Conservation (phyloP, 495 filamentous ascomycete genomes). For the Penicillium argentinense region DNA sequence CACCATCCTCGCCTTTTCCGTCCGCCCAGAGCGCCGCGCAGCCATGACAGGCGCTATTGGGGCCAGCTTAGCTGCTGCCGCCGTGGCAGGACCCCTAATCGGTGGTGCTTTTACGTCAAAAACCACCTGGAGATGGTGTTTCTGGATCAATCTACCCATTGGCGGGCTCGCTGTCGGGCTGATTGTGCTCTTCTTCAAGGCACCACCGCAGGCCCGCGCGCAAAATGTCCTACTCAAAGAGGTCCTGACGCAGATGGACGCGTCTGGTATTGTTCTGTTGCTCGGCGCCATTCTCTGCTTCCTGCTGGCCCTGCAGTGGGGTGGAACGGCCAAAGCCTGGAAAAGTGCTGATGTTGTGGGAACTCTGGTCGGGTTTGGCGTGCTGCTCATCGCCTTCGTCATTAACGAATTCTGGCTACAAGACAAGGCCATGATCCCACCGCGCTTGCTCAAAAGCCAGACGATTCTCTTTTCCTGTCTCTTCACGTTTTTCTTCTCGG, state of each 20-base stretch:
- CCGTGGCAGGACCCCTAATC: slow-evolving; percentile 50
- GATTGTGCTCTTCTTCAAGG: slow-evolving; percentile 40
- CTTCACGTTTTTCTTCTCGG: not conserved
- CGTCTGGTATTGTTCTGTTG: slow-evolving; percentile 21
- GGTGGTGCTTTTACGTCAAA: slow-evolving; percentile 48
- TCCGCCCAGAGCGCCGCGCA: too few species aligned
- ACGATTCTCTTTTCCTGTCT: not conserved
- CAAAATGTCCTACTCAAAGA: slow-evolving; percentile 24
- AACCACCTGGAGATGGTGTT: slow-evolving; percentile 52
- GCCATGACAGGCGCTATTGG: too few species aligned
- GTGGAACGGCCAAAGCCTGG: slow-evolving; percentile 35
- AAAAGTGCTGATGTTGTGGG: slow-evolving; percentile 28
- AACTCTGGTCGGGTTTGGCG: slow-evolving; percentile 2
- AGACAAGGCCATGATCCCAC: not conserved
- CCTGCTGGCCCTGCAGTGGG: slow-evolving; percentile 41
- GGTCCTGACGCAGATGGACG: slow-evolving; percentile 33
- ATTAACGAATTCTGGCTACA: not conserved
- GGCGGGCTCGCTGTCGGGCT: slow-evolving; percentile 41
- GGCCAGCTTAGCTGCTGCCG: too few species aligned
- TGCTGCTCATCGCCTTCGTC: not conserved
- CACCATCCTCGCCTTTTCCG: too few species aligned
- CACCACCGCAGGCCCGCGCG: slow-evolving; percentile 24
- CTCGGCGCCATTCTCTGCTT: slow-evolving; percentile 31
- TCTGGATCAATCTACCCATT: too few species aligned
- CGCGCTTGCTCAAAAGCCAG: not conserved